These are phyloP conservation scores for Raphanus hybrid DNA, from an alignment of 441 rosid species.

Conservation along the genomic window DNA sequence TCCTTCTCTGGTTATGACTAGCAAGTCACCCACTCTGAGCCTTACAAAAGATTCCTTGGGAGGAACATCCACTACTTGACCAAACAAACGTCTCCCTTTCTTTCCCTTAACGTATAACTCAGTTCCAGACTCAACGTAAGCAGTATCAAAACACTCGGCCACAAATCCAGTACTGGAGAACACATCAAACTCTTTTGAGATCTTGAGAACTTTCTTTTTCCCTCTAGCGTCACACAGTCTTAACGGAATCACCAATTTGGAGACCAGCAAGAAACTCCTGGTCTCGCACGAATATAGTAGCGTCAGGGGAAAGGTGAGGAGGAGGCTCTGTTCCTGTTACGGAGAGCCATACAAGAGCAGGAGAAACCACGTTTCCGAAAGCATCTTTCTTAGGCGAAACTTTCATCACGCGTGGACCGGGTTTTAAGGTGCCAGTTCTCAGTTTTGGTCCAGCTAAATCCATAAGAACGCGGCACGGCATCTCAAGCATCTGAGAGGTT, in stretches of 20 bases:
- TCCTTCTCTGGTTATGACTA: slow-evolving; percentile 53
- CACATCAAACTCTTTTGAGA: slow-evolving; percentile 53
- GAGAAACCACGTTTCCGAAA: slow-evolving; percentile 53
- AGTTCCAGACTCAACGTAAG: slow-evolving; percentile 66
- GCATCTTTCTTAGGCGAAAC: slow-evolving; percentile 65
- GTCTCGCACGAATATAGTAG: slow-evolving; percentile 51
- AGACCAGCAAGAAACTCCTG: slow-evolving; percentile 51
- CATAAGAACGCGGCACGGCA: slow-evolving; percentile 73
- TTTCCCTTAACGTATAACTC: slow-evolving; percentile 50
- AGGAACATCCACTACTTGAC: slow-evolving; percentile 64
- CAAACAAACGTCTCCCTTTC: slow-evolving; percentile 50
- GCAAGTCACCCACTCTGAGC: slow-evolving; percentile 66
- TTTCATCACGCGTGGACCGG: slow-evolving; percentile 69
- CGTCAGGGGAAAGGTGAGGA: slow-evolving; percentile 59
- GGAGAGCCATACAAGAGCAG: slow-evolving; percentile 68
- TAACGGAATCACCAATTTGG: slow-evolving; percentile 58
- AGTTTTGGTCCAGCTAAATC: slow-evolving; percentile 84
- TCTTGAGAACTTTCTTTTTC: slow-evolving; percentile 55
- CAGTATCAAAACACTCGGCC: slow-evolving; percentile 60
- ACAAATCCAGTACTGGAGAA: slow-evolving; percentile 59
- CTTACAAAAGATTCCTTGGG: slow-evolving; percentile 57
- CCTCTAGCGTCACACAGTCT: slow-evolving; percentile 64
- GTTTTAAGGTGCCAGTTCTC: slow-evolving; percentile 59
- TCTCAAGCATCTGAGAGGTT: slow-evolving; percentile 64
- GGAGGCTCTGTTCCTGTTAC: slow-evolving; percentile 59